A percentile compares a stretch with the other conserved stretches of the same genome.
phyloP scores from a whole-genome alignment of 768 basidiomycete genomes.

The Basidioascus undulatus region DNA sequence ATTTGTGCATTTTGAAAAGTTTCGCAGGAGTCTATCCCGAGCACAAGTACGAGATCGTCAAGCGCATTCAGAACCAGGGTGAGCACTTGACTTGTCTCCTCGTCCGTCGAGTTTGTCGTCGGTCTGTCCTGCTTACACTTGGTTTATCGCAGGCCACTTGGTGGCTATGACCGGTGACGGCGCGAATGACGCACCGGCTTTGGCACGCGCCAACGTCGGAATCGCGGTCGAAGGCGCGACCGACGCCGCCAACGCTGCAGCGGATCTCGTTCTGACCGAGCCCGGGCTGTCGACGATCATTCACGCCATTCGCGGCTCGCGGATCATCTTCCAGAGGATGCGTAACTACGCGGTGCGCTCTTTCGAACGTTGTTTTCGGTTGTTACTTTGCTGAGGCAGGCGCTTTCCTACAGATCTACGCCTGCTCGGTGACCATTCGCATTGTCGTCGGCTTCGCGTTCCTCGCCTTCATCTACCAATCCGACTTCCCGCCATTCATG shows the following conservation, averaged over 20 bases:
- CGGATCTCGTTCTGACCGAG: constrained; percentile 92
- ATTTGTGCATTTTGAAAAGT: too few relatives aligned
- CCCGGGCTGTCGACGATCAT: constrained; percentile 98
- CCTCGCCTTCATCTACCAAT: constrained; percentile 83
- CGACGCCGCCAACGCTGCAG: constrained; percentile 92
- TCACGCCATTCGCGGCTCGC: constrained; percentile 92
- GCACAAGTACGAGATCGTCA: constrained; percentile 99
- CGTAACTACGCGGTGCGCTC: constrained; percentile 96
- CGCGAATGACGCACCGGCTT: constrained; percentile 93
- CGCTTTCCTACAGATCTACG: too few relatives aligned
- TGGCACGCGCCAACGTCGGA: constrained; percentile 96
- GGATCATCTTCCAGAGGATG: constrained; percentile 99
- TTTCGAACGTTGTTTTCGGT: too few relatives aligned
- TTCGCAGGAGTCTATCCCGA: constrained; percentile 99
- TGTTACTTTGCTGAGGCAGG: too few relatives aligned
- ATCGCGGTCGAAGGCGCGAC: constrained; percentile 99
- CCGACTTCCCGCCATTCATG: constrained; percentile 99
- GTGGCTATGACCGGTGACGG: constrained; percentile 99
- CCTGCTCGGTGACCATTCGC: constrained; percentile 51
- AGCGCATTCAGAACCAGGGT: constrained; percentile 87
- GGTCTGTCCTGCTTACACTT: too few relatives aligned
- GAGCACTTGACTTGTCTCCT: too few relatives aligned
- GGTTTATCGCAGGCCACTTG: too few relatives aligned
- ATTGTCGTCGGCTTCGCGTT: constrained; percentile 94
- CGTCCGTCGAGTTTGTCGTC: too few relatives aligned